These are phyloP conservation scores for Fragaria ananassa DNA, from an alignment of 306 rosid genomes.

Conservation along the genomic window DNA sequence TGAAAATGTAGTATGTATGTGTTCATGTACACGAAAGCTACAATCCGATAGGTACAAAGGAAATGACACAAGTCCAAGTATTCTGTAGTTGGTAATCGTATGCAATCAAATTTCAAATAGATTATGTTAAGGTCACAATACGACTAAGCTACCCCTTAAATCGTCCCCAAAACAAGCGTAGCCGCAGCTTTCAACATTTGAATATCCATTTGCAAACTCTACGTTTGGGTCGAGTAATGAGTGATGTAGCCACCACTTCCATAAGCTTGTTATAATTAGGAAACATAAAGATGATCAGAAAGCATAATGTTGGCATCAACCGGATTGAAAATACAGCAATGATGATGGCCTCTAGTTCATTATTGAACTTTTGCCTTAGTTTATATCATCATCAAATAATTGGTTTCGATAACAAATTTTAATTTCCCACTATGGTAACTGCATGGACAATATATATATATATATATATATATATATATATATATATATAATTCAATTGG, in stretches of 20 bases:
- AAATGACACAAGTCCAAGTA: too few species aligned
- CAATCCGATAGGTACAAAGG: neutral
- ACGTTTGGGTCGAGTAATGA: slow-evolving; percentile 16
- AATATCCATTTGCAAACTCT: slow-evolving; percentile 7
- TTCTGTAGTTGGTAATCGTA: neutral
- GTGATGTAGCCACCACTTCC: slow-evolving; percentile 14
- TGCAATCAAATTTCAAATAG: neutral
- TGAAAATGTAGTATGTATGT: neutral
- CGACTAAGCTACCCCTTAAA: neutral
- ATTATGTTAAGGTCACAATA: neutral
- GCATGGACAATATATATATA: neutral
- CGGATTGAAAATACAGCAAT: slow-evolving; percentile 1
- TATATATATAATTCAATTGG: neutral
- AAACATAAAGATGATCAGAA: neutral
- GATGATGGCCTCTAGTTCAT: slow-evolving; percentile 1
- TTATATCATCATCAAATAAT: neutral
- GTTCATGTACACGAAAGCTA: neutral
- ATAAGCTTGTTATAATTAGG: neutral
- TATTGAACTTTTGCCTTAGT: neutral
- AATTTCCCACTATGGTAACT: neutral
- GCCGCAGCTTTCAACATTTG: slow-evolving; percentile 27
- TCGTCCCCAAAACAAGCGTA: slow-evolving; percentile 42
- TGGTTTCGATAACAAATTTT: neutral
- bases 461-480: neutral
- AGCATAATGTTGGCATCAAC: neutral